Evolutionary conservation across 306 rosid genomes (phyloP), one percentile per base, ranked within the genome.

Genomic region (Herpetospermum pedunculosum): DNA sequence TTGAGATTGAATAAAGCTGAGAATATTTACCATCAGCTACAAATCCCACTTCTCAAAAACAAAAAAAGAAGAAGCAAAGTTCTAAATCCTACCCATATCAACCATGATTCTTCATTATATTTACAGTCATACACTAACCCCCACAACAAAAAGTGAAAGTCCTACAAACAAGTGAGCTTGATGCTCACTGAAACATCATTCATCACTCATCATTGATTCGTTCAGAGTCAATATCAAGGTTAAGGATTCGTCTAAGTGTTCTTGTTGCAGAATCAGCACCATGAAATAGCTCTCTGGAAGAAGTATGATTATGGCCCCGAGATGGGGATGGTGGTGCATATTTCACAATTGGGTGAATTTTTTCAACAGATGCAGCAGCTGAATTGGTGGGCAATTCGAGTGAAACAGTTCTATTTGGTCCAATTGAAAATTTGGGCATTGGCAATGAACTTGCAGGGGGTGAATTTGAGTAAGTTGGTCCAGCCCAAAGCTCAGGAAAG

Each of bases 381-480:
- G 53, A 75, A 44, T 9, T 21, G 7, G 72, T 19, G 35, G 59
- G 78, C 13, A 43, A 46, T n/a, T 43, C 72, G 15, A 75, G 72
- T 40, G 72, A 88, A 64, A 85, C 86, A 1, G 91, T 81, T 83
- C 95, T 90, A 79, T 83, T 92, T 5, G 90, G 88, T 9, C 75
- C 46, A 21, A 88, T 75, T 3, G 97, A 86, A 80, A 92, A 92
- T 37, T 79, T 92, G 23, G 98, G 98, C 25, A 92, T 92, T 2
- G 98, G 98, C 80, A 92, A 74, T 0, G 98, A 92, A 69, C 92
- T 92, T 0, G 98, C 96, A 13, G 98, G 96, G 2, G 98, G 98
- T 0, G 98, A 92, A 81, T 92, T 92, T 4, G 96, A 92, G 83
- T 92, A 92, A 23, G 98, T 84, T 23, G 98, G 97, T 46, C 98